Percentiles rank a stretch among this genome's conserved stretches.
These are phyloP conservation scores for Sugiyamaella japonica DNA, from an alignment of 1,139 yeast genomes.

Conservation along the genomic window DNA sequence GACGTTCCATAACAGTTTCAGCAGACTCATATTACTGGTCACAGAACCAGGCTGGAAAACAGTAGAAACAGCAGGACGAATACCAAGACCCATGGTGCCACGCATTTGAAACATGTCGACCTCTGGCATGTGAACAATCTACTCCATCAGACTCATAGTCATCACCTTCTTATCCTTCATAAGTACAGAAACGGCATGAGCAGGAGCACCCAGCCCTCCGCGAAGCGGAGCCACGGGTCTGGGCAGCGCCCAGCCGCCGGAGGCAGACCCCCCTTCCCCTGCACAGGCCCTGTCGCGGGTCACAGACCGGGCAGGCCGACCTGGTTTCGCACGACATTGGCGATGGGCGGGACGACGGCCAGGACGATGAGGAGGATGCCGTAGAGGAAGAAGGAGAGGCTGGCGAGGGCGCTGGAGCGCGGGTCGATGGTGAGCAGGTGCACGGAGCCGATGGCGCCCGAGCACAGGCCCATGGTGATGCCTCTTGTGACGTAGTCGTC, in stretches of 20 bases:
- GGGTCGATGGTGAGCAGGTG: constrained; percentile 68
- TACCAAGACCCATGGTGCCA: no score
- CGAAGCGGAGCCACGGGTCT: not conserved
- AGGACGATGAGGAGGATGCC: constrained; percentile 73
- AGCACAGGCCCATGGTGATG: constrained; percentile 69
- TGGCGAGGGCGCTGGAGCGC: constrained; percentile 76
- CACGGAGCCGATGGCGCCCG: constrained; percentile 84
- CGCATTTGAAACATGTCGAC: no score
- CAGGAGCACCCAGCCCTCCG: not conserved
- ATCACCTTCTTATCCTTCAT: no score
- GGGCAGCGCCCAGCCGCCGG: not conserved
- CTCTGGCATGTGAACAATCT: no score
- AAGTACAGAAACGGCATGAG: not conserved
- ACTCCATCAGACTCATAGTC: no score
- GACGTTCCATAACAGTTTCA: no score
- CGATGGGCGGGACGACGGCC: constrained; percentile 57
- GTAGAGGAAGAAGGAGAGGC: constrained; percentile 66
- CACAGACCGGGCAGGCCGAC: constrained; percentile 29
- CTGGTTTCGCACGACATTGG: constrained; percentile 41
- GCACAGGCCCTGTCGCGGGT: not conserved
- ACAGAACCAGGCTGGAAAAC: no score
- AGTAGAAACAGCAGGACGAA: no score
- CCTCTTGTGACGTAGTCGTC: constrained; percentile 77
- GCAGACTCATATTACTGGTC: no score
- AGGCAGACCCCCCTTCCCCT: not conserved